Evolutionary conservation across 2,329 filamentous ascomycete species (phyloP).

Genomic region (Fusarium sp.): DNA sequence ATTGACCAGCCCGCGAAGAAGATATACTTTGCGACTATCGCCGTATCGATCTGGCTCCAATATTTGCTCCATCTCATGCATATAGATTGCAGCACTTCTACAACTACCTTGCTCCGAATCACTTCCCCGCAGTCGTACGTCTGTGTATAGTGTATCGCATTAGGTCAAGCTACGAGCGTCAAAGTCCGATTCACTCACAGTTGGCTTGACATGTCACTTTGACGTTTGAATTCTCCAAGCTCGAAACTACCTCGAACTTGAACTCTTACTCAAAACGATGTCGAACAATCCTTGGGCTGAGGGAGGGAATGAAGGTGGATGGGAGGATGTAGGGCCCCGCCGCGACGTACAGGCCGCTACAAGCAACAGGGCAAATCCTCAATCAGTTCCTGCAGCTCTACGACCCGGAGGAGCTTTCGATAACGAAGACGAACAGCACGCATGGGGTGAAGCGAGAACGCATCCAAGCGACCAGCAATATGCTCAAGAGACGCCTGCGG

Average conservation of each 20-base stretch:
- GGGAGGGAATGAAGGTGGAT: conserved; percentile 38
- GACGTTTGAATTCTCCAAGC: conserved; percentile 4
- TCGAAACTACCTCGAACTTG: conserved; percentile 15
- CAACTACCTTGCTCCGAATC: conserved; percentile 20
- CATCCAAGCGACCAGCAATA: conserved; percentile 25
- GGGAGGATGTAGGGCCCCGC: conserved; percentile 45
- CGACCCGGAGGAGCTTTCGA: conserved; percentile 50
- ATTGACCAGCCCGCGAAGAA: not conserved
- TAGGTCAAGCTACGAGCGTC: conserved; percentile 16
- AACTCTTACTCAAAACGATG: conserved; percentile 18
- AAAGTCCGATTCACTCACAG: conserved; percentile 1
- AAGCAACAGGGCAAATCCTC: not conserved
- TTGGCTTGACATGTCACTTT: conserved; percentile 30
- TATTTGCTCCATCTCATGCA: conserved; percentile 19
- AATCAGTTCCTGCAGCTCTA: conserved; percentile 51
- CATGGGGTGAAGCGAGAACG: conserved; percentile 50
- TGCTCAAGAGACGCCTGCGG: conserved; percentile 49
- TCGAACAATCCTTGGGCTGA: conserved; percentile 48
- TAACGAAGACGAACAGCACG: conserved; percentile 50
- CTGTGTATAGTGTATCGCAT: conserved; percentile 27
- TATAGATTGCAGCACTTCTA: conserved; percentile 17
- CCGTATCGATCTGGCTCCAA: not conserved
- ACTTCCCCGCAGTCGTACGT: conserved; percentile 34
- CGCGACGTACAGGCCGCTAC: conserved; percentile 26
- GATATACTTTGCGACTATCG: not conserved